A percentile compares a stretch with the other conserved stretches of the same genome.
Conservation (phyloP, 2,329 filamentous ascomycete genomes). For the Onygenales sp. region DNA sequence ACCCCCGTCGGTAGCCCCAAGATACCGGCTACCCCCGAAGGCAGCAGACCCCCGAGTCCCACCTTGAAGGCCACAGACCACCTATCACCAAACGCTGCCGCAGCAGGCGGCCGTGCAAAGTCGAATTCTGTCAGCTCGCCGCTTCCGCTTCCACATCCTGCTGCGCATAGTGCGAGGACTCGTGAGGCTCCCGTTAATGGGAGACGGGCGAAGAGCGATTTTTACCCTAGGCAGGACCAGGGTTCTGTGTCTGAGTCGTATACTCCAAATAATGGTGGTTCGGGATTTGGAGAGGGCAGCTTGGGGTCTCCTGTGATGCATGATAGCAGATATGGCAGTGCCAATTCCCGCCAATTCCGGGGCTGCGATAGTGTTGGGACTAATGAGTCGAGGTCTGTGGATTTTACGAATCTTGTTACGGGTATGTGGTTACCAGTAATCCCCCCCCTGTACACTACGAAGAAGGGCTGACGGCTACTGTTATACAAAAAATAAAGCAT, state of each 20-base stretch:
- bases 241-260: not conserved
- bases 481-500: not conserved
- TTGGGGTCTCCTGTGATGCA: not conserved
- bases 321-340: not conserved
- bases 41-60: conserved; percentile 9
- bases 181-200: not conserved
- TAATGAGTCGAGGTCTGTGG: not conserved
- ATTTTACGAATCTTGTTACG: not conserved
- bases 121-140: not conserved
- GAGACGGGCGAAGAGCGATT: not conserved
- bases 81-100: not conserved
- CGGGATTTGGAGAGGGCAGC: not conserved
- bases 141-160: not conserved
- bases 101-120: not conserved
- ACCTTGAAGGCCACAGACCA: not conserved
- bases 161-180: not conserved
- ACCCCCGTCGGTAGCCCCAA: conserved; percentile 21
- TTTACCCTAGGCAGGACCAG: not conserved
- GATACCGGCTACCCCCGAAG: conserved; percentile 15
- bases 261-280: not conserved
- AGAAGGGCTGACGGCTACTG: not conserved
- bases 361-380: not conserved
- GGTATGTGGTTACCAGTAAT: not conserved
- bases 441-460: not conserved
- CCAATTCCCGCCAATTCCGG: not conserved